Evolutionary conservation across 2,329 filamentous ascomycete species (phyloP).

Genomic region (Trichoderma hamatum): DNA sequence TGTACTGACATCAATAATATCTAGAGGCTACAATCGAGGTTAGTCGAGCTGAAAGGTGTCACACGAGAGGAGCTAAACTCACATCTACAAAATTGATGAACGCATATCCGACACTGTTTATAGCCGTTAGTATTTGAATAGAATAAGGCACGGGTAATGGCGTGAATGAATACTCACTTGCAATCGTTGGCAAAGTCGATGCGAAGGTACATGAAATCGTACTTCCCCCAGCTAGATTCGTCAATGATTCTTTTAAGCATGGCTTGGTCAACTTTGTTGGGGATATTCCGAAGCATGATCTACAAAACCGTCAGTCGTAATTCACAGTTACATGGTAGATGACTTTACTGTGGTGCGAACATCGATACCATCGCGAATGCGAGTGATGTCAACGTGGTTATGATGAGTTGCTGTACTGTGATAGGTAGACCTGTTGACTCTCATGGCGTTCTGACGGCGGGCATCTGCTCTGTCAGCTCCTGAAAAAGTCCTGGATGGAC

Average conservation of each 20-base stretch:
- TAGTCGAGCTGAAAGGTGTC: neutral
- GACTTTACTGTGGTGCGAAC: conserved; percentile 71
- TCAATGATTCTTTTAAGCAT: conserved; percentile 82
- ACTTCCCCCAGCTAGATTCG: conserved; percentile 75
- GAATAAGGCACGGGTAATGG: too few species aligned
- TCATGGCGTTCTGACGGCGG: conserved; percentile 54
- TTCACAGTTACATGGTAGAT: neutral
- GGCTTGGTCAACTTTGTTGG: conserved; percentile 80
- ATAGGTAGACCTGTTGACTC: conserved; percentile 50
- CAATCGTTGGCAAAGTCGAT: conserved; percentile 86
- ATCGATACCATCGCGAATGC: conserved; percentile 68
- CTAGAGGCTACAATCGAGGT: conserved; percentile 57
- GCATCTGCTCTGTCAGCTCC: conserved; percentile 42
- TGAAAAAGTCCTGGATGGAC: conserved; percentile 45
- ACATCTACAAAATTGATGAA: conserved; percentile 94
- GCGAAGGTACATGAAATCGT: conserved; percentile 93
- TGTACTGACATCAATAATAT: conserved; percentile 68
- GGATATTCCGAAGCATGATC: conserved; percentile 96
- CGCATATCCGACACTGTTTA: conserved; percentile 82
- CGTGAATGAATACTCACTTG: conserved; percentile 63
- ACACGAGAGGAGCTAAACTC: conserved; percentile 41
- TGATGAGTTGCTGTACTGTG: conserved; percentile 56
- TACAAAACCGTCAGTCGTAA: conserved; percentile 39
- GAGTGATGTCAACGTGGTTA: conserved; percentile 63
- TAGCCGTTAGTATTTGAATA: conserved; percentile 8